These are phyloP conservation scores for Pythium folliculosum DNA, from an alignment of 352 stramenopile genomes.

Conservation along the genomic window DNA sequence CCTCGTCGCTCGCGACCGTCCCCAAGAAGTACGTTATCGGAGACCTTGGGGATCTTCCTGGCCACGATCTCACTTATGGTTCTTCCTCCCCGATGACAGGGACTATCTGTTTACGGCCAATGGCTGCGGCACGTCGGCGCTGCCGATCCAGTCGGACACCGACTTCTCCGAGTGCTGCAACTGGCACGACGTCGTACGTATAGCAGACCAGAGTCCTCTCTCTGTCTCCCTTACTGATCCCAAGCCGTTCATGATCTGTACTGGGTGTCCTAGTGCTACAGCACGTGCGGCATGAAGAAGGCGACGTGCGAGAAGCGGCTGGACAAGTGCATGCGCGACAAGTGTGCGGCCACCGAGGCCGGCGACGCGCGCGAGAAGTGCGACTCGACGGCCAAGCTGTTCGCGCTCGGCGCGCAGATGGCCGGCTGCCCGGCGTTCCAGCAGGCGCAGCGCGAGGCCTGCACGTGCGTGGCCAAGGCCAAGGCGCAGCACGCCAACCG, in stretches of 20 bases:
- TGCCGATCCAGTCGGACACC: conserved; percentile 45
- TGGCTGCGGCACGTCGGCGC: conserved; percentile 64
- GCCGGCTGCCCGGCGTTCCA: conserved; percentile 71
- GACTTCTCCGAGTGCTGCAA: conserved; percentile 81
- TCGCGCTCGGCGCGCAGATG: conserved; percentile 65
- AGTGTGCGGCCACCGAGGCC: conserved; percentile 37
- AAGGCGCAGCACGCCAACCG: conserved; percentile 34
- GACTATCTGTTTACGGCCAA: conserved; percentile 77
- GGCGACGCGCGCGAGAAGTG: conserved; percentile 41
- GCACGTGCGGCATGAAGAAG: conserved; percentile 78
- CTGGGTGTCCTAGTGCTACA: conserved; percentile 59
- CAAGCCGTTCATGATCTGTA: no score
- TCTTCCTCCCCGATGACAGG: conserved; percentile 30
- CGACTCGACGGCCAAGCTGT: conserved; percentile 63
- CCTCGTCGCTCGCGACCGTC: conserved; percentile 21
- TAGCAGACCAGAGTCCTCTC: no score
- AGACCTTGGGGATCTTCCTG: neutral
- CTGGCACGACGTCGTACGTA: conserved; percentile 74
- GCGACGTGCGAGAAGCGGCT: conserved; percentile 64
- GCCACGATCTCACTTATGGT: neutral
- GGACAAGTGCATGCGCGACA: conserved; percentile 72
- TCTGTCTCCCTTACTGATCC: no score
- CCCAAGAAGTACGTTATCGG: conserved; percentile 32
- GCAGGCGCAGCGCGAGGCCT: conserved; percentile 67
- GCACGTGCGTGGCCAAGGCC: conserved; percentile 47